Evolutionary conservation across 306 rosid genomes (phyloP).

Genomic region (Datisca glomerata): DNA sequence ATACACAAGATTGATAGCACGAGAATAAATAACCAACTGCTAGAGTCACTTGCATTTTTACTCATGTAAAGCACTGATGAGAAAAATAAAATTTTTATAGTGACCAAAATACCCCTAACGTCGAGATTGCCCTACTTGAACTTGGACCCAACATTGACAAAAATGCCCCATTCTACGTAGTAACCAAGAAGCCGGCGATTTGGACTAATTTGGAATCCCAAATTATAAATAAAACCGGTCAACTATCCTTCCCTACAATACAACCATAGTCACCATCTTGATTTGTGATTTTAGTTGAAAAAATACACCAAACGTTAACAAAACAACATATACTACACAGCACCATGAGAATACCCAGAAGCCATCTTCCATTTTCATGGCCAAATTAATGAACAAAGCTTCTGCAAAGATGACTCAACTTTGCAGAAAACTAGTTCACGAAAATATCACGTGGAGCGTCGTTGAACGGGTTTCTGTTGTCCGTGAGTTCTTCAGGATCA

Average conservation of each 20-base stretch:
- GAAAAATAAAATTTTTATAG: background rate
- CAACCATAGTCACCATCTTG: slow-evolving; percentile 18
- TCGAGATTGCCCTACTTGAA: background rate
- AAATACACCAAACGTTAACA: slow-evolving; percentile 2
- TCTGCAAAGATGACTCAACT: slow-evolving; percentile 50
- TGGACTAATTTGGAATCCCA: slow-evolving; percentile 28
- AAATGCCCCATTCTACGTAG: slow-evolving; percentile 7
- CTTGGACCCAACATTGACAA: slow-evolving; percentile 11
- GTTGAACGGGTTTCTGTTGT: slow-evolving; percentile 41
- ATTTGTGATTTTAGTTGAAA: slow-evolving; percentile 16
- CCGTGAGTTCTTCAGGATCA: slow-evolving; percentile 50
- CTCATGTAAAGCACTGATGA: too few relatives aligned
- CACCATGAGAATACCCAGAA: slow-evolving; percentile 11
- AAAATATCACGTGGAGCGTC: slow-evolving; percentile 42
- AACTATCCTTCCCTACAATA: slow-evolving; percentile 36
- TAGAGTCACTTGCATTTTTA: too few relatives aligned
- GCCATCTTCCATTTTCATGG: slow-evolving; percentile 16
- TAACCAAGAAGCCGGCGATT: slow-evolving; percentile 26
- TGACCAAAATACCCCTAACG: background rate
- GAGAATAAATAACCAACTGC: too few relatives aligned
- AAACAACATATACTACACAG: background rate
- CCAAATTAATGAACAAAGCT: slow-evolving; percentile 24
- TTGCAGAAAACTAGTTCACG: slow-evolving; percentile 42
- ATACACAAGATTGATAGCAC: too few relatives aligned
- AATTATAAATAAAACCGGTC: slow-evolving; percentile 50